Conservation (phyloP, 139 green algal species). For the Chlorella ohadii region DNA sequence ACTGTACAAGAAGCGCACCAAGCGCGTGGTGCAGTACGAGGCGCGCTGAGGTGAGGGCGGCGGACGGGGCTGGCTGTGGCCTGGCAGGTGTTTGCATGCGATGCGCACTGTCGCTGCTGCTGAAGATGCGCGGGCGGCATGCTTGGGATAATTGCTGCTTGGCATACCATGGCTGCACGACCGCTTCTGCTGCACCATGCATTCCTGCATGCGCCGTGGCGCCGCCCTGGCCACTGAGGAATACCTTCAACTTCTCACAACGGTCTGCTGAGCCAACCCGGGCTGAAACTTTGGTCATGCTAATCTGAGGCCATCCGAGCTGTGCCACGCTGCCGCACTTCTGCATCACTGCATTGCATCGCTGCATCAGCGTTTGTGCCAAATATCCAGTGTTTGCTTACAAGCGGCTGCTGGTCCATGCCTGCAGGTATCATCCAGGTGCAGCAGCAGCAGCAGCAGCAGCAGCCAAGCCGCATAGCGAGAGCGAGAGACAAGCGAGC, state of each 20-base stretch:
- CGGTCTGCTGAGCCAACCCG: constrained; percentile 40
- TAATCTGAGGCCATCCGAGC: constrained; percentile 41
- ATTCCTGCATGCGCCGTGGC: background rate
- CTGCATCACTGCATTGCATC: background rate
- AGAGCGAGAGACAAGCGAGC: background rate
- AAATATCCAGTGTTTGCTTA: no score
- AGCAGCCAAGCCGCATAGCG: background rate
- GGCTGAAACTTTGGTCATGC: constrained; percentile 48
- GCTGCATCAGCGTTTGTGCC: no score
- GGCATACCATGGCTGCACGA: background rate
- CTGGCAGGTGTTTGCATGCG: background rate
- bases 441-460: background rate
- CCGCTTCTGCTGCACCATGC: background rate
- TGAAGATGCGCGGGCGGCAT: background rate
- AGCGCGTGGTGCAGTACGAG: constrained; percentile 93
- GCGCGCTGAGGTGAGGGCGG: constrained; percentile 63
- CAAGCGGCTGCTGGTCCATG: no score
- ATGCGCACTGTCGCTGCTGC: background rate
- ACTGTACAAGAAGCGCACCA: constrained; percentile 99
- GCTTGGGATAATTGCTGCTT: background rate
- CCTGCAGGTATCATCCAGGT: no score
- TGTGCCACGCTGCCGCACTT: background rate
- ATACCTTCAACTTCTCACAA: constrained; percentile 45
- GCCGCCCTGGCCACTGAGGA: background rate
- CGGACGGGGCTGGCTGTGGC: no score